A percentile compares a stretch with the other conserved stretches of the same genome.
Conservation (phyloP, 805 yeast genomes). For the Tetrapisispora nanseiensis region DNA sequence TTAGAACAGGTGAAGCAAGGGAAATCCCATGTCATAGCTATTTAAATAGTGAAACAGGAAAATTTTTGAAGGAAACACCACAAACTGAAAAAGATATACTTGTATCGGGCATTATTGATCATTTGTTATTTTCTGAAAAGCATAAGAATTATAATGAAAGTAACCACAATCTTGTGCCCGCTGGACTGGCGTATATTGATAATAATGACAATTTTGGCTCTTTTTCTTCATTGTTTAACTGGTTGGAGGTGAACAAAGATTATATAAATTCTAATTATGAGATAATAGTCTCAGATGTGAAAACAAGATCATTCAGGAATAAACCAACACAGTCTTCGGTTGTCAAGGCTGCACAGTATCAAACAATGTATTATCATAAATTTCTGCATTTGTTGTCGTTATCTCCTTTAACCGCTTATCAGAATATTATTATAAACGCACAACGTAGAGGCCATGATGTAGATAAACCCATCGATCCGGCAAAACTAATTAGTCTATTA, state of each 20-base stretch:
- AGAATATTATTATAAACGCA: constrained; percentile 38
- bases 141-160: neutral
- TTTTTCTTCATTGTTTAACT: neutral
- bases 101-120: constrained; percentile 59
- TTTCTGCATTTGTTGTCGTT: constrained; percentile 35
- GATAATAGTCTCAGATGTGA: constrained; percentile 44
- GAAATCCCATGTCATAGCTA: constrained; percentile 53
- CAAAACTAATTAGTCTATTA: constrained; percentile 32
- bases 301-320: constrained; percentile 40
- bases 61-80: constrained; percentile 5
- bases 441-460: constrained; percentile 38
- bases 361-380: constrained; percentile 49
- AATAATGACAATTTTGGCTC: neutral
- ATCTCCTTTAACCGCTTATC: constrained; percentile 29
- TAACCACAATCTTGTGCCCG: neutral
- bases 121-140: constrained; percentile 24
- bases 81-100: constrained; percentile 29
- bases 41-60: constrained; percentile 25
- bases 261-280: constrained; percentile 7
- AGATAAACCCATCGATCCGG: constrained; percentile 39
- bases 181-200: neutral
- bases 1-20: constrained; percentile 42
- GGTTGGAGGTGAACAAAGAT: neutral
- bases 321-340: constrained; percentile 45
- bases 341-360: constrained; percentile 41